Conservation (phyloP, 805 yeast species). For the Pichia ethanolica region DNA sequence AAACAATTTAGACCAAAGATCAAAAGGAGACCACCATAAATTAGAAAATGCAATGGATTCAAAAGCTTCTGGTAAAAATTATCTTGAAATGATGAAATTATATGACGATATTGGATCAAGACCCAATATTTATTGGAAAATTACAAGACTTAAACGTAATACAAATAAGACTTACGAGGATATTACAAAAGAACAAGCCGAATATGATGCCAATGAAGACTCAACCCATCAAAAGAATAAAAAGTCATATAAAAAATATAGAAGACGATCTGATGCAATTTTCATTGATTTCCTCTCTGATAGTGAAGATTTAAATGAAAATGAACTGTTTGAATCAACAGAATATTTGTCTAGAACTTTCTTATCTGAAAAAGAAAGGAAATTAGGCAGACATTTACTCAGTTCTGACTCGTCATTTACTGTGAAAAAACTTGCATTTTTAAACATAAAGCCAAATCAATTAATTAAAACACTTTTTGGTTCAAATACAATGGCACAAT, state of each 20-base stretch:
- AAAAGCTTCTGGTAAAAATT: conserved; percentile 24
- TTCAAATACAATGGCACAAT: conserved; percentile 10
- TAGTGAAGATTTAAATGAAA: conserved; percentile 18
- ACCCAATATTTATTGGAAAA: conserved; percentile 80
- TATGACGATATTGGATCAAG: conserved; percentile 91
- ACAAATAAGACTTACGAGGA: neutral
- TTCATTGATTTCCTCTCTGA: conserved; percentile 25
- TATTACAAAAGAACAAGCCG: neutral
- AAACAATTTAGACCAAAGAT: neutral
- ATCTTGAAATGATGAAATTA: conserved; percentile 53
- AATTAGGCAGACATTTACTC: conserved; percentile 25
- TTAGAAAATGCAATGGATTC: neutral
- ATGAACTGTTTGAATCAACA: conserved; percentile 22
- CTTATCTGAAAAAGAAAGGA: conserved; percentile 19
- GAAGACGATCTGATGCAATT: conserved; percentile 5
- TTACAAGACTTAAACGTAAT: conserved; percentile 24
- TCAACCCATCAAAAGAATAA: neutral
- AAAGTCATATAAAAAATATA: neutral
- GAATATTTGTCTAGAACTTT: conserved; percentile 17
- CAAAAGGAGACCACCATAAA: neutral
- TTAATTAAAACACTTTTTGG: conserved; percentile 23
- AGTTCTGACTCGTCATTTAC: conserved; percentile 47
- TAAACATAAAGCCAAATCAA: conserved; percentile 38
- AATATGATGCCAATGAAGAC: neutral
- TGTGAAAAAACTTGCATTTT: conserved; percentile 38